Percentiles rank a stretch among this genome's conserved stretches.
Conservation (phyloP, 1,284 basidiomycete genomes). For the Fomitopsis pinicola region DNA sequence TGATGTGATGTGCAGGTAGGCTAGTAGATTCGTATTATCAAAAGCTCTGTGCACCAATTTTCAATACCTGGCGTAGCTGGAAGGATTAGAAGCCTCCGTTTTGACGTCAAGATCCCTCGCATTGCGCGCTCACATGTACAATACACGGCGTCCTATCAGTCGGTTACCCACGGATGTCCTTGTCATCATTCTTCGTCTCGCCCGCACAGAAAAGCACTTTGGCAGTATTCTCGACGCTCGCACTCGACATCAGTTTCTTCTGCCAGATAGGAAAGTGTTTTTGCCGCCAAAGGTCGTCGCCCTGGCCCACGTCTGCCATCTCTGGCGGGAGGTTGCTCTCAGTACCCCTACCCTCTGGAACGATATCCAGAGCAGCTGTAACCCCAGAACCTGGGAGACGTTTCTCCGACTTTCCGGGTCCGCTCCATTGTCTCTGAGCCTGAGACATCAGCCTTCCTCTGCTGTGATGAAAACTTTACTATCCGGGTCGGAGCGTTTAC, state of each 20-base stretch:
- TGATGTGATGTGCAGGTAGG: too few species aligned
- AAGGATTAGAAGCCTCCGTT: not conserved
- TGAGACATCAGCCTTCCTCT: not conserved
- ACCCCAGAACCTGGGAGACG: not conserved
- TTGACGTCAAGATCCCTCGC: not conserved
- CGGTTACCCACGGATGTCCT: not conserved
- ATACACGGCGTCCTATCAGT: not conserved
- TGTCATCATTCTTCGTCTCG: not conserved
- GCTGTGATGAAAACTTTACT: not conserved
- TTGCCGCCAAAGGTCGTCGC: conserved; percentile 1
- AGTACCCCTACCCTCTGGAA: not conserved
- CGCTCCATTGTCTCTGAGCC: not conserved
- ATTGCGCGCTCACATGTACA: not conserved
- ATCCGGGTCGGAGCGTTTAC: not conserved
- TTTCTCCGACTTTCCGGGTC: not conserved
- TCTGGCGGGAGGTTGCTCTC: not conserved
- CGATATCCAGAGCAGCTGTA: not conserved
- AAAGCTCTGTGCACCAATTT: not conserved
- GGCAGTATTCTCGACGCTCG: too few species aligned
- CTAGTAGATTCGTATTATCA: too few species aligned
- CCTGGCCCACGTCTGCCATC: conserved; percentile 27
- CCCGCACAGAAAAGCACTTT: not conserved
- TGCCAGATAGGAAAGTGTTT: not conserved
- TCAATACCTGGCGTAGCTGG: not conserved
- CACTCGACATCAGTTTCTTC: too few species aligned